phyloP scores from a whole-genome alignment of 1,284 basidiomycete genomes.

The Marasmius oreades region DNA sequence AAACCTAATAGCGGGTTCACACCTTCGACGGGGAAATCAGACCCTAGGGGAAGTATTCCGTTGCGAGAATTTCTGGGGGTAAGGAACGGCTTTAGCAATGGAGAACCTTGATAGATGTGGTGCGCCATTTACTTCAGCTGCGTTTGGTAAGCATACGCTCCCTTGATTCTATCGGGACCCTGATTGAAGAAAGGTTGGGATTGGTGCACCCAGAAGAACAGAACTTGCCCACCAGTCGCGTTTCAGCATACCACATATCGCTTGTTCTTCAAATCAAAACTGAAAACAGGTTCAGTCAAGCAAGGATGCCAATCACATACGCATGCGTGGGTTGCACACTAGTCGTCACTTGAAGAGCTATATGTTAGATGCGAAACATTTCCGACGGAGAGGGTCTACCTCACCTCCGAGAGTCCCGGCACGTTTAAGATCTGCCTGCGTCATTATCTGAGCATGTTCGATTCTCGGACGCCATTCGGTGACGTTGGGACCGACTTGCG shows the following conservation, averaged over 20 bases:
- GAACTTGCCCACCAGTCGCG: conserved; percentile 53
- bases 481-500: conserved; percentile 32
- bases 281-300: background rate
- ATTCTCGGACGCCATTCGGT: conserved; percentile 66
- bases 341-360: conserved; percentile 61
- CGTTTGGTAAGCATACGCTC: conserved; percentile 86
- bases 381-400: conserved; percentile 18
- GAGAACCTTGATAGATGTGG: background rate
- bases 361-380: background rate
- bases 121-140: conserved; percentile 56
- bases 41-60: conserved; percentile 8
- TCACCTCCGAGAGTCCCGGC: conserved; percentile 70
- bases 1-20: conserved; percentile 81
- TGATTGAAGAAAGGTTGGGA: conserved; percentile 23
- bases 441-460: conserved; percentile 91
- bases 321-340: conserved; percentile 94
- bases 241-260: conserved; percentile 91
- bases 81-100: background rate
- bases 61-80: background rate
- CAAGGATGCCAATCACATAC: conserved; percentile 39
- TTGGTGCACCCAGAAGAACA: background rate
- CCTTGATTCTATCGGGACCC: conserved; percentile 78
- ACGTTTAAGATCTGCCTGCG: conserved; percentile 62
- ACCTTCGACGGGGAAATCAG: conserved; percentile 51
- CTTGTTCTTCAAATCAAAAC: conserved; percentile 50